Evolutionary conservation across 441 rosid species (phyloP), one percentile per base, ranked within the genome.

Genomic region (Aquilaria agallochum): DNA sequence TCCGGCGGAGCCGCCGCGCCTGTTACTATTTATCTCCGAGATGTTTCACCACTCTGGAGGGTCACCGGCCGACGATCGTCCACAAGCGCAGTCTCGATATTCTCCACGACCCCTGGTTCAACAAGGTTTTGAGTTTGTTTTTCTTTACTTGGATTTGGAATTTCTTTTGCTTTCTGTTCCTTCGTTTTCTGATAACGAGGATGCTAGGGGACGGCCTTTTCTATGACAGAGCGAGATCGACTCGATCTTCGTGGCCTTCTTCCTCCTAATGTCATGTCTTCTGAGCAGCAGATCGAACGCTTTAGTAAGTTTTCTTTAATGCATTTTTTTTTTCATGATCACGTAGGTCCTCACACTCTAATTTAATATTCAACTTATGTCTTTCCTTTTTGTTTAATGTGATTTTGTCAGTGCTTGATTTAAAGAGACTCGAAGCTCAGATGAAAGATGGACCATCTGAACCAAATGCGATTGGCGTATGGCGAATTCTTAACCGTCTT

Each of bases 51-150:
- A 83, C 97, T 13, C 62, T 84, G n/a, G 99, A 95, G 76, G 96
- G 97, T 44, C 89, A 88, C 69, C 96, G 96, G 9, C 99, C 97
- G 20, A 78, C 89, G 55, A 88, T 95, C 52, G 95, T 95, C 33
- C 94, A 95, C 80, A 95, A 95, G 83, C 96, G 97, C 65, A 90
- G 99, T 73, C 81, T 89, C 62, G 97, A 95, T 56, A 91, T 92
- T 64, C 99, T 95, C 68, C 99, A 92, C 66, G 97, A 95, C 72
- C 97, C 99, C 59, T 95, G 96, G 99, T 95, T 95, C 84, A 95
- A 95, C 74, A 95, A 88, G 92, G 97, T 90, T 32, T 40, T 12
- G 59, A 4, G 15, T 45, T 36, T 32, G 12, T 32, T 31, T 14
- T 50, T 7, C 44, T 50, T 9, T 4, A 40, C 60, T 71, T 68